These are phyloP conservation scores for Plasmopara viticola DNA, from an alignment of 352 stramenopile genomes.

Conservation along the genomic window DNA sequence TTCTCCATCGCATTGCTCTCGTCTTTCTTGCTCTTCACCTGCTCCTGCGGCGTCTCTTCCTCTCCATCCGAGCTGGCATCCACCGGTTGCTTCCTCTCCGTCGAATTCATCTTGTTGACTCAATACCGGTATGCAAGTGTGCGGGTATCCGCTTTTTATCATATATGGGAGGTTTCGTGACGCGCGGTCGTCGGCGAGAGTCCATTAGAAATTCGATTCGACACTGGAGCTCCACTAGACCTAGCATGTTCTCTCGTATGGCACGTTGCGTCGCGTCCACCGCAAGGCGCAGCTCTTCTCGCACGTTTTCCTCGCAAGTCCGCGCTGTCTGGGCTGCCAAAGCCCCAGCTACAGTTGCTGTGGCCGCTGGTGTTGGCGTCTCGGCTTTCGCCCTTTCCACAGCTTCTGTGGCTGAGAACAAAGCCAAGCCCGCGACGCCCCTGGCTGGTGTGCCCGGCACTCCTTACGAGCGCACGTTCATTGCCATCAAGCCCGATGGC, in stretches of 20 bases:
- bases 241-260: conserved; percentile 59
- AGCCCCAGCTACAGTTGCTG: conserved; percentile 21
- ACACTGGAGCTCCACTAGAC: too few species aligned
- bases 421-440: conserved; percentile 33
- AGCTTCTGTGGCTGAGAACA: conserved; percentile 39
- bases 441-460: conserved; percentile 86
- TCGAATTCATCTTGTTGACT: conserved; percentile 19
- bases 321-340: conserved; percentile 32
- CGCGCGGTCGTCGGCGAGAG: too few species aligned
- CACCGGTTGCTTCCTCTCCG: conserved; percentile 28
- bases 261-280: conserved; percentile 56
- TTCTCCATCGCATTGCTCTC: conserved; percentile 80
- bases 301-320: conserved; percentile 51
- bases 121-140: neutral
- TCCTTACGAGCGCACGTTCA: conserved; percentile 92
- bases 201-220: too few species aligned
- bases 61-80: conserved; percentile 52
- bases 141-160: neutral
- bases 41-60: conserved; percentile 41
- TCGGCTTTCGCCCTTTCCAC: conserved; percentile 43
- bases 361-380: conserved; percentile 37
- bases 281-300: conserved; percentile 50
- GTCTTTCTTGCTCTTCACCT: conserved; percentile 75
- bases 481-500: conserved; percentile 93
- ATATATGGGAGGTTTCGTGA: neutral